Evolutionary conservation across 495 filamentous ascomycete species (phyloP).

Genomic region (Annulohypoxylon stygium): DNA sequence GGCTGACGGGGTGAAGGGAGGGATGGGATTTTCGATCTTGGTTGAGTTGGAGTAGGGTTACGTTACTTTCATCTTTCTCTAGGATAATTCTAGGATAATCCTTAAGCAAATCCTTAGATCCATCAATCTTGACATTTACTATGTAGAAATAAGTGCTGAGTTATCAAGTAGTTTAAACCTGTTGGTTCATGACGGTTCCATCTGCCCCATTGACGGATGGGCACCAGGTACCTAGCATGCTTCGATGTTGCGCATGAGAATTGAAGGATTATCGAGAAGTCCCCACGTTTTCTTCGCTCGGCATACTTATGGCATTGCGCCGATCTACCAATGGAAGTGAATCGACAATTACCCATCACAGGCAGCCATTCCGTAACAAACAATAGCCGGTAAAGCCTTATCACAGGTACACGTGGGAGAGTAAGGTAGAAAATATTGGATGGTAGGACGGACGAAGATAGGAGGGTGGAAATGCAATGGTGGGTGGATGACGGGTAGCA

Average conservation of each 20-base stretch:
- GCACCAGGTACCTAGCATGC: background rate
- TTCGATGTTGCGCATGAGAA: constrained; percentile 13
- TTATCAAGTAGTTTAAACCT: background rate
- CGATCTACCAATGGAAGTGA: background rate
- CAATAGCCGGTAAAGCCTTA: constrained; percentile 4
- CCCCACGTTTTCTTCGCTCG: constrained; percentile 13
- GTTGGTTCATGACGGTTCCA: background rate
- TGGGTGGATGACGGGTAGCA: background rate
- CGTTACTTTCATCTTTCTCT: constrained; percentile 19
- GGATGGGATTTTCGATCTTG: constrained; percentile 24
- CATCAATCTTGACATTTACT: background rate
- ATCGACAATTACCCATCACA: constrained; percentile 1
- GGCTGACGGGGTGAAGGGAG: background rate
- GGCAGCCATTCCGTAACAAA: background rate
- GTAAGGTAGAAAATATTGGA: constrained; percentile 31
- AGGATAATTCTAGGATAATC: background rate
- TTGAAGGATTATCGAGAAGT: background rate
- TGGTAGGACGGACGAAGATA: constrained; percentile 8
- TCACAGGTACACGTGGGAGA: constrained; percentile 39
- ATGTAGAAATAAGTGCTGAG: background rate
- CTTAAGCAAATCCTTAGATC: background rate
- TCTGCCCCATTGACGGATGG: no score
- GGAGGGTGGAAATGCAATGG: background rate
- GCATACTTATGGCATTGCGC: background rate
- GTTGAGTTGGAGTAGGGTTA: constrained; percentile 28